Evolutionary conservation across 495 filamentous ascomycete genomes (phyloP), one percentile per base, ranked within the genome.

Genomic region (Aeminium ludgeri): DNA sequence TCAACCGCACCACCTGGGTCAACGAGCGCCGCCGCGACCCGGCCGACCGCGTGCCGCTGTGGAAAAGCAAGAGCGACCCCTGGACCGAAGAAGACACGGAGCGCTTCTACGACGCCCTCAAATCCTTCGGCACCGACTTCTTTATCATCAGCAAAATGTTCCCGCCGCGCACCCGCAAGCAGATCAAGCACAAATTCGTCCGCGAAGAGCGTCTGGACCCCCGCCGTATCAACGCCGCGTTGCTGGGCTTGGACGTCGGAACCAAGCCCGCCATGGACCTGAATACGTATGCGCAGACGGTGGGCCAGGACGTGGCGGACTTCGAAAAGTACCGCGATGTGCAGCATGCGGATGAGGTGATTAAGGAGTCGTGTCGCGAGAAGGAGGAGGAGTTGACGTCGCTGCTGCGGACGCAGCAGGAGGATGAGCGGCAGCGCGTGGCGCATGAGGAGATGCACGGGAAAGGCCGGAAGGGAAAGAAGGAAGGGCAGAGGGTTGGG

Each of bases 111-210:
- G 67, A 80, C 15, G 79, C 78, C 0, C 64, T 97, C 1, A 64
- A 70, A 20, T 84, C 82, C 70, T 94, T 91, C 55, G 91, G 89
- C 20, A 94, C 86, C 0, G 86, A 96, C 55, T 96, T 96, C 55
- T 72, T 76, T 58, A 80, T 84, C 49, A 91, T 97, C 51, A 72
- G 73, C 50, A 75, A 72, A 44, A 66, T 94, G 66, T 93, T 97
- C 53, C 74, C 76, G 0, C 73, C 73, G 20, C 70, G 80, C 16
- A 80, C 66, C 18, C 67, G 89, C 36, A 73, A 76, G 13, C 74
- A 84, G 50, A 75, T 96, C 55, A 94, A 95, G 62, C 59, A 80
- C 34, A 97, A 96, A 58, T 97, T 91, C 63, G 82, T 80, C 48
- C 80, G 78, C 39, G 89, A 97, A 59, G 91, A 96, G 60, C 67